Percentiles rank a stretch among this genome's conserved stretches.
phyloP scores from a whole-genome alignment of 2,329 filamentous ascomycete species.

The Alternaria hordeiaustralica region DNA sequence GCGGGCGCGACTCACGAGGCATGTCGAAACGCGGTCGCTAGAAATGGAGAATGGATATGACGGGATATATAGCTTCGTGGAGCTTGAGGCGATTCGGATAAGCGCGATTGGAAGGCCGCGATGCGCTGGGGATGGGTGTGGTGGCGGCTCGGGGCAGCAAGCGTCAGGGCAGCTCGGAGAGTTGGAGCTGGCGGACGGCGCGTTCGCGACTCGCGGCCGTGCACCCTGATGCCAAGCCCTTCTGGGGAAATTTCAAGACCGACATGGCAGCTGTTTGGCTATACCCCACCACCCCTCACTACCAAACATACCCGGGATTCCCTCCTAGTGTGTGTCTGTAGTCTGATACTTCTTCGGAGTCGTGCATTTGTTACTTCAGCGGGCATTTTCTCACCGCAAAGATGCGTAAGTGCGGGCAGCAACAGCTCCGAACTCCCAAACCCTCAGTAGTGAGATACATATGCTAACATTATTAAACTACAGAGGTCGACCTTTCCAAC shows the following conservation, averaged over 20 bases:
- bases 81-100: neutral
- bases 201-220: constrained; percentile 24
- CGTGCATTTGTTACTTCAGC: constrained; percentile 11
- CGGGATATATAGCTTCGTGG: neutral
- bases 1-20: constrained; percentile 42
- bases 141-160: neutral
- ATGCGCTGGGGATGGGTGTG: constrained; percentile 6
- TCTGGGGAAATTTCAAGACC: constrained; percentile 37
- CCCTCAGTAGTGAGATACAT: neutral
- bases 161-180: constrained; percentile 4
- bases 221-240: constrained; percentile 21
- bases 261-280: constrained; percentile 23
- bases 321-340: constrained; percentile 4
- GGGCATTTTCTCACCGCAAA: constrained; percentile 37
- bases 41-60: neutral
- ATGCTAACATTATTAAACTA: constrained; percentile 35
- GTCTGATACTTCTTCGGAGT: constrained; percentile 1
- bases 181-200: constrained; percentile 14
- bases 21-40: constrained; percentile 30
- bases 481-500: constrained; percentile 84
- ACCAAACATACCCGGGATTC: constrained; percentile 12
- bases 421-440: constrained; percentile 14
- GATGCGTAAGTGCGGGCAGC: constrained; percentile 47
- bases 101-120: constrained; percentile 18
- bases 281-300: constrained; percentile 39